Evolutionary conservation across 768 basidiomycete species (phyloP), one percentile per base, ranked within the genome.

Genomic region (Gymnopilus dilepis): DNA sequence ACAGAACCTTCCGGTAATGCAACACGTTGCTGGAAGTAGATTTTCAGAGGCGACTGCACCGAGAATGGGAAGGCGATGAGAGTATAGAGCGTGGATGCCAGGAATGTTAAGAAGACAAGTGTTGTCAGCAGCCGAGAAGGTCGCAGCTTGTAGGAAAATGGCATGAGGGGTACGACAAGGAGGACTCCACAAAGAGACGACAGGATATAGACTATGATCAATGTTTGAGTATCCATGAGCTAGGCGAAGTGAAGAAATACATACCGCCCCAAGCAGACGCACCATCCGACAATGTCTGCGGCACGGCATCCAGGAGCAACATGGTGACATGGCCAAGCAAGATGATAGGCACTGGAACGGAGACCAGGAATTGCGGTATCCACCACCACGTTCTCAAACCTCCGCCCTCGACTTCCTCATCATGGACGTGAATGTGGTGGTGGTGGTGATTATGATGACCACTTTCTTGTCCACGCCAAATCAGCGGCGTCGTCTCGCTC

Each of bases 1-100:
- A 9, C 56, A 26, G 24, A 47, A 37, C 47, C 47, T 30, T 50
- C 30, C 6, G 61, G 43, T 11, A 91, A 72, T 50, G 81, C 76
- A 6, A 91, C 76, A 1, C 69, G 77, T 69, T 93, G 92, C 51
- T 80, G 80, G 79, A 92, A 94, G 73, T 80, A 91, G 0, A 92
- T 73, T 64, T 91, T 92, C 67, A 92, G 74, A 0, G 90, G 91
- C 4, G 82, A 72, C 21, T 81, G 71, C 40, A 78, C 73, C 15
- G 83, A 82, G 77, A 94, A 93, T 0, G 91, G 91, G 74, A 86
- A 86, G 6, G 72, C 76, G 6, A 80, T 58, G 70, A 80, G 77
- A 54, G 74, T 70, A 66, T 80, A 86, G 12, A 74, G 55, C 0
- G 82, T 82, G 13, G 80, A 76, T 8, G 79, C 38, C 11, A 82